Base-by-base conservation (phyloP, 208 protist species). In the Zelonia costaricensis region DNA sequence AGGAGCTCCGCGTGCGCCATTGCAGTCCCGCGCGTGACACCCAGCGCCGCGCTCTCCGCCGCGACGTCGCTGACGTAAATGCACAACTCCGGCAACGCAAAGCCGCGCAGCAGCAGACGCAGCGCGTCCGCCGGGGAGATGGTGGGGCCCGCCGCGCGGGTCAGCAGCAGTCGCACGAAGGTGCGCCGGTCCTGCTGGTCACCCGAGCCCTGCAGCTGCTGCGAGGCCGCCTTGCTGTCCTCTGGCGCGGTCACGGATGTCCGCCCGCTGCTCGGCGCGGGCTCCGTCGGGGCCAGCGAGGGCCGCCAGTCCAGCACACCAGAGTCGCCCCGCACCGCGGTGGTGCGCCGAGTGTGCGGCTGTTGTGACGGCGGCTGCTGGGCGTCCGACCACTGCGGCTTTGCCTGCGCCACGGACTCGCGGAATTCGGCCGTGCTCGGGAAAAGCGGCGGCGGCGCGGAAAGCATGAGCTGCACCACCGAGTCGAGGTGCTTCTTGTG, bases 1-100 rank as follows among this genome's bases (percentile, higher is more conserved):
- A 93, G 40, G 3, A 69, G 62, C 52, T 93, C 86, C n/a, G 74
- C 74, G 56, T 93, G 73, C 16, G 82, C 71, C 86, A 93, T 88
- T 5, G 86, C 82, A 1, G 57, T 49, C 18, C 69, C 52, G 63
- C 63, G 82, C 44, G 88, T 83, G 36, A 78, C 73, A 18, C 76
- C 69, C 22, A 86, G 49, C 48, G 76, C 74, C 16, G 61, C 51
- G 13, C 81, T 91, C 54, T 93, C 82, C 35, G 60, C 66, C 7
- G 78, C 74, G 9, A 93, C 80, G 33, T 80, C 74, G 52, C 78
- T 75, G 13, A 91, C 43, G 72, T 90, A 90, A 5, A 81, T 66
- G 57, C 78, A 91, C 43, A 93, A 44, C 69, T 93, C 86, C 4
- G 85, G 78, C 13, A 93, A 45, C 1, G 80, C 59, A 54, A 93